Evolutionary conservation across 345 rosid species (phyloP).

Genomic region (Gossypium stocksii): DNA sequence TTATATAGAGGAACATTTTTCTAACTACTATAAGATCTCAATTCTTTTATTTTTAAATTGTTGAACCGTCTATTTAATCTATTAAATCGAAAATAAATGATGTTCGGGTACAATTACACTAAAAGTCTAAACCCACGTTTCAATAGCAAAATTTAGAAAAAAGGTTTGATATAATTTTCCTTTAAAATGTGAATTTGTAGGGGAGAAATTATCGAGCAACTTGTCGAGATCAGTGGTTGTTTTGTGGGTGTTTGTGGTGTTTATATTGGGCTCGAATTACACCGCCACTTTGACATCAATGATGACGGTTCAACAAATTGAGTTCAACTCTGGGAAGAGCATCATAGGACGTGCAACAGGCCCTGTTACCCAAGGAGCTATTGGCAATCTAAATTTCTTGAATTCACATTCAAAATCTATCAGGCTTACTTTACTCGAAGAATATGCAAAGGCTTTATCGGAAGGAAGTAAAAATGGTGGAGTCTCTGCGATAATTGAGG

Average conservation of each 20-base stretch:
- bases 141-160: too few species aligned
- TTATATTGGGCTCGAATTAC: constrained; percentile 37
- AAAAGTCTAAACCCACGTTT: too few species aligned
- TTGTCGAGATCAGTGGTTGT: constrained; percentile 34
- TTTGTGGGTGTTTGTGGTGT: constrained; percentile 39
- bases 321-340: background rate
- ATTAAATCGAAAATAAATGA: too few species aligned
- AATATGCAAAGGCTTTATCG: constrained; percentile 15
- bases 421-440: background rate
- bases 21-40: too few species aligned
- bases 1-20: too few species aligned
- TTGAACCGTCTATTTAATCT: too few species aligned
- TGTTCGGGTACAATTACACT: too few species aligned
- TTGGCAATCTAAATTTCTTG: background rate
- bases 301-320: constrained; percentile 29
- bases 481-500: constrained; percentile 29
- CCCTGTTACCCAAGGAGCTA: background rate
- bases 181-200: background rate
- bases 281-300: constrained; percentile 40
- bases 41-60: too few species aligned
- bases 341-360: constrained; percentile 19
- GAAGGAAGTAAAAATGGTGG: constrained; percentile 22
- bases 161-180: background rate
- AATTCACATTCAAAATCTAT: background rate
- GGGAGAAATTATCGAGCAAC: constrained; percentile 35